Percentiles rank a stretch among this genome's conserved stretches.
Conservation (phyloP, 192 early-diverging fungal genomes). For the Podochytrium sp. region DNA sequence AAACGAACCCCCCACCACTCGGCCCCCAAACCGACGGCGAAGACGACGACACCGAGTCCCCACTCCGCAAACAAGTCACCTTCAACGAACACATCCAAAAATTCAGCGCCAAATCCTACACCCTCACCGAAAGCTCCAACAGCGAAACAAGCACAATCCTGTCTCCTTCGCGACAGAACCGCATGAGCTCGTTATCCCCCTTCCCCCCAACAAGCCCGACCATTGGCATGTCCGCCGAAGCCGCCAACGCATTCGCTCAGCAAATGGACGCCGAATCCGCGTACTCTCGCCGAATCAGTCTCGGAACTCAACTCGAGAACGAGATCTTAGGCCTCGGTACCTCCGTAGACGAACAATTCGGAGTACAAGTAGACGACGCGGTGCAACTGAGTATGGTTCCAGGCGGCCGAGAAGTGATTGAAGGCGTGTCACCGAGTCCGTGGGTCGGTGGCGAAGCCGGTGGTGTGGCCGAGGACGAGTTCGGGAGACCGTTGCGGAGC, state of each 20-base stretch:
- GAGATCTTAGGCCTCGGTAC: neutral
- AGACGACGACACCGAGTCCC: neutral
- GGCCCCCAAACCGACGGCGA: neutral
- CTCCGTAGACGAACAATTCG: neutral
- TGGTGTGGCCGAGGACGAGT: neutral
- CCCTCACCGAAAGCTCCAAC: neutral
- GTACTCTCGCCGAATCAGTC: neutral
- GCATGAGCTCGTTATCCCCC: neutral
- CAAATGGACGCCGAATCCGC: neutral
- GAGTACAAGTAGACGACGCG: neutral
- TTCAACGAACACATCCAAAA: neutral
- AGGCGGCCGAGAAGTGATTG: neutral
- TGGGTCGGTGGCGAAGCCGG: neutral
- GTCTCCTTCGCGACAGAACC: neutral
- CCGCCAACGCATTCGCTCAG: neutral
- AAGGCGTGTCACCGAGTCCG: no score
- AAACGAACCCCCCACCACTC: neutral
- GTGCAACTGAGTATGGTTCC: constrained; percentile 6
- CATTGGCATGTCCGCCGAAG: neutral
- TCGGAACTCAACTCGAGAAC: neutral
- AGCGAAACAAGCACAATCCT: neutral
- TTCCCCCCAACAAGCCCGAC: neutral
- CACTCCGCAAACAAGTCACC: neutral
- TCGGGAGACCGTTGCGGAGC: neutral
- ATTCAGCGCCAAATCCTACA: neutral